Evolutionary conservation across 2,329 filamentous ascomycete species (phyloP).

Genomic region (Sporothrix pallida): DNA sequence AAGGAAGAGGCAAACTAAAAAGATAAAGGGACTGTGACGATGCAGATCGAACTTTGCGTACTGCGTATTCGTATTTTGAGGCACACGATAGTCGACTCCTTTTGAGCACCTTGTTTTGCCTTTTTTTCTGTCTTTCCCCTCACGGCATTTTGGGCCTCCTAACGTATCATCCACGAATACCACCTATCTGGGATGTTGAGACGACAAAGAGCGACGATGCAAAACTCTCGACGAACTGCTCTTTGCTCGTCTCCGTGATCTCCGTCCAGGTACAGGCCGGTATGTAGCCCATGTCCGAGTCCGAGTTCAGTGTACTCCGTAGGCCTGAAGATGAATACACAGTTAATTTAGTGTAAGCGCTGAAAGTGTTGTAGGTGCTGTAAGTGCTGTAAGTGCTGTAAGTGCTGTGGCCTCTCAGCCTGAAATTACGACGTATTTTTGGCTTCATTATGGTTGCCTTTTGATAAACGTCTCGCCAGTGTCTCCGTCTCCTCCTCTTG

Average conservation of each 20-base stretch:
- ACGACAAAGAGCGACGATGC: neutral
- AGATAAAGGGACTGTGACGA: neutral
- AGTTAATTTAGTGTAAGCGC: too few species aligned
- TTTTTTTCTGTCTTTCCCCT: neutral
- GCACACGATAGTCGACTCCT: neutral
- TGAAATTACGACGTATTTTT: neutral
- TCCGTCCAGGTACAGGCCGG: neutral
- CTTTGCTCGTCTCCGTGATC: neutral
- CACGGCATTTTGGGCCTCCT: neutral
- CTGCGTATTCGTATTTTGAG: neutral
- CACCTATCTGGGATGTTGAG: neutral
- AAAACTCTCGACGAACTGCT: conserved; percentile 11
- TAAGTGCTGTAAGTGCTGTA: too few species aligned
- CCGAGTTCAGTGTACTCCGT: too few species aligned
- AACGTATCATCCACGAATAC: neutral
- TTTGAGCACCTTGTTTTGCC: neutral
- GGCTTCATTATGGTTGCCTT: too few species aligned
- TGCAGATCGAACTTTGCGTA: neutral
- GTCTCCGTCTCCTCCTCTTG: neutral
- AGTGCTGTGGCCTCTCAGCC: neutral
- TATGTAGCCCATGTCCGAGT: too few species aligned
- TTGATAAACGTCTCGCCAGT: neutral
- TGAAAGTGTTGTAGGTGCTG: too few species aligned
- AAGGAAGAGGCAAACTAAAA: neutral
- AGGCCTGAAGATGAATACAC: too few species aligned